phyloP scores from a whole-genome alignment of 2,329 filamentous ascomycete species.

The Trichophyton mentagrophytes region DNA sequence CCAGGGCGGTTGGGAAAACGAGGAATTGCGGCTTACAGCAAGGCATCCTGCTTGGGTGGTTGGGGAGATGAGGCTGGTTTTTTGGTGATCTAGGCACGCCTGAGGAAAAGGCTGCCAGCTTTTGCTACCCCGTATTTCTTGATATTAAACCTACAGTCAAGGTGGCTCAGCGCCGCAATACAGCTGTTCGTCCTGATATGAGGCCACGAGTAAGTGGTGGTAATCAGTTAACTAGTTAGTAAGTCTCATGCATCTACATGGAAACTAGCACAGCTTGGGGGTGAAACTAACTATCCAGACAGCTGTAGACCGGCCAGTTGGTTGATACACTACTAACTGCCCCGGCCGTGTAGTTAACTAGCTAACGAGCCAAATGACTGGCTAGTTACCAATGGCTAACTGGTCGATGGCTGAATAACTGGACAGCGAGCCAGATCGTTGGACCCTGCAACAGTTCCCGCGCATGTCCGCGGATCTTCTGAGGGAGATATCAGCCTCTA shows the following conservation, averaged over 20 bases:
- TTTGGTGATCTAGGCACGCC: background rate
- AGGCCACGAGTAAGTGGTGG: background rate
- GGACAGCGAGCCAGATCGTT: background rate
- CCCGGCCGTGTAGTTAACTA: too few species aligned
- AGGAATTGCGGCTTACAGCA: background rate
- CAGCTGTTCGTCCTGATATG: background rate
- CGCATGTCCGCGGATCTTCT: background rate
- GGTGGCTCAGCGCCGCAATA: background rate
- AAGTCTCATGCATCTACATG: background rate
- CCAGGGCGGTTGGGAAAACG: background rate
- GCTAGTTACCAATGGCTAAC: too few species aligned
- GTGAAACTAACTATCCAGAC: too few species aligned
- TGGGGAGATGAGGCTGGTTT: background rate
- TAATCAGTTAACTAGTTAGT: too few species aligned
- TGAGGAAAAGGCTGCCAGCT: background rate
- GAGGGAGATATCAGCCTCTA: background rate
- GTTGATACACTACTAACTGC: too few species aligned
- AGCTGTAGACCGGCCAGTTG: too few species aligned
- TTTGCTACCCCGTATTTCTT: background rate
- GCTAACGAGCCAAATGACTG: too few species aligned
- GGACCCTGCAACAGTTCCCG: background rate
- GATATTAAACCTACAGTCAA: background rate
- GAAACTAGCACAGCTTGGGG: too few species aligned
- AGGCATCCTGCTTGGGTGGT: background rate
- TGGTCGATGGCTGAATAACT: background rate